phyloP scores from a whole-genome alignment of 768 basidiomycete species.

The Mycena rosella region DNA sequence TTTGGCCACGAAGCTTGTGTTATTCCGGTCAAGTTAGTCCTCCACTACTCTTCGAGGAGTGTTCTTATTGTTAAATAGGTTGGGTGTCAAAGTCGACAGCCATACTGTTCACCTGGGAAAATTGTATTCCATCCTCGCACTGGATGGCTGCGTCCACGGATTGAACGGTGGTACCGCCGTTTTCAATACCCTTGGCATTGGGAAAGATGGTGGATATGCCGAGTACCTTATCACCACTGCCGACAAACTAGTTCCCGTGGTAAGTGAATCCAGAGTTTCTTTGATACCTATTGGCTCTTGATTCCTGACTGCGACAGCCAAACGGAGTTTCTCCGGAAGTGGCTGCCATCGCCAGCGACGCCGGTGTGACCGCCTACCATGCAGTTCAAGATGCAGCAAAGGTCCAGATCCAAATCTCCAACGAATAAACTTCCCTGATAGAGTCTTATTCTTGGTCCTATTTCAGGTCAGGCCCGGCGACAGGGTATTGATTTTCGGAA shows the following conservation, averaged over 20 bases:
- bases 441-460: neutral
- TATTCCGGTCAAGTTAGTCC: neutral
- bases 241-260: neutral
- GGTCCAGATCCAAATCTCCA: neutral
- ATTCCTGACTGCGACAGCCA: neutral
- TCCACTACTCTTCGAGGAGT: no score
- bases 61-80: neutral
- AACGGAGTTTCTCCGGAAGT: neutral
- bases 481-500: constrained; percentile 36
- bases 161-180: neutral
- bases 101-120: constrained; percentile 1
- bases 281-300: neutral
- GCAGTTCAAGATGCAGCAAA: neutral
- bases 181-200: neutral
- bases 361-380: neutral
- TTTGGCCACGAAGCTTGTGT: neutral
- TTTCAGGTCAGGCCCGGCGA: constrained; percentile 27
- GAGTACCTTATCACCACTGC: neutral
- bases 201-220: neutral
- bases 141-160: no score
- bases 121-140: constrained; percentile 20
- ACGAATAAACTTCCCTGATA: neutral
- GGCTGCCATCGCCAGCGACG: neutral
- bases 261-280: neutral
- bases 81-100: constrained; percentile 30